phyloP scores from a whole-genome alignment of 768 basidiomycete genomes.

The Panaeolus papilionaceus region DNA sequence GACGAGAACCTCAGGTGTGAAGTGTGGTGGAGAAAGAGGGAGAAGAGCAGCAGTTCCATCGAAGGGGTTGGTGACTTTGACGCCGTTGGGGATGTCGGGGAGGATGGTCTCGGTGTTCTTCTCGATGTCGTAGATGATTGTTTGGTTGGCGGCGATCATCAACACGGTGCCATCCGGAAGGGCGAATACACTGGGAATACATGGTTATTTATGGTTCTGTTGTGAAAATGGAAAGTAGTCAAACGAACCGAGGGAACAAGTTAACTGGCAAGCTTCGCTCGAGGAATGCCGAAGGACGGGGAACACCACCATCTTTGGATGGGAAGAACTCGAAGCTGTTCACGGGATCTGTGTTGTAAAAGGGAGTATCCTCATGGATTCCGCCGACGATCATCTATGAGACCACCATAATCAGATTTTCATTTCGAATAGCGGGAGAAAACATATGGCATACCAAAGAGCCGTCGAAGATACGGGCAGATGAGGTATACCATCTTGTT shows the following conservation, averaged over 20 bases:
- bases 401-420: not conserved
- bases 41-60: conserved; percentile 45
- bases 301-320: conserved; percentile 43
- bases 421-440: not conserved
- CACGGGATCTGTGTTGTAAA: conserved; percentile 68
- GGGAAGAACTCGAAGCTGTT: conserved; percentile 50
- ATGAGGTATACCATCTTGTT: conserved; percentile 49
- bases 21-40: conserved; percentile 44
- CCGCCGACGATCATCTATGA: conserved; percentile 36
- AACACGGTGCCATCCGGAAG: conserved; percentile 51
- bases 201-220: conserved; percentile 22
- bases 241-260: conserved; percentile 35
- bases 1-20: conserved; percentile 51
- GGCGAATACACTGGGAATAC: conserved; percentile 32
- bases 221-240: conserved; percentile 20
- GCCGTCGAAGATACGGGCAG: conserved; percentile 40
- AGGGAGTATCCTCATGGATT: conserved; percentile 45
- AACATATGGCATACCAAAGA: conserved; percentile 40
- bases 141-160: conserved; percentile 46
- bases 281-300: conserved; percentile 35
- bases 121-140: conserved; percentile 47
- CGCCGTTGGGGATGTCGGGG: conserved; percentile 51
- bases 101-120: conserved; percentile 44
- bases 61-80: conserved; percentile 48
- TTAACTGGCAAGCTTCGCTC: conserved; percentile 35